These are phyloP conservation scores for Chenopodium berlandieri DNA, from an alignment of 148 eudicot genomes.

Conservation along the genomic window DNA sequence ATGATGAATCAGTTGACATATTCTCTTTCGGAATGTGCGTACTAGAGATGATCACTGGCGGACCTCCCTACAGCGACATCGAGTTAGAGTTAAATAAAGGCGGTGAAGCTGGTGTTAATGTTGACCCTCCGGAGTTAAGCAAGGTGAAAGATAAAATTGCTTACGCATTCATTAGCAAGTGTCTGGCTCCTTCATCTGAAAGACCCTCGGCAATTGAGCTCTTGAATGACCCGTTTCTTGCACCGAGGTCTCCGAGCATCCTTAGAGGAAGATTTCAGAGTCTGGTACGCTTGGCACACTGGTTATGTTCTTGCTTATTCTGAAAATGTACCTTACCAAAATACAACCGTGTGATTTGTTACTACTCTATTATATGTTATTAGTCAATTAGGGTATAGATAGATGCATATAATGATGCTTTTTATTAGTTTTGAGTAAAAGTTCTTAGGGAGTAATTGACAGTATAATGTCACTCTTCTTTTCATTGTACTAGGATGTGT, in stretches of 20 bases:
- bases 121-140: slow-evolving; percentile 46
- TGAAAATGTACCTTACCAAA: too few relatives aligned
- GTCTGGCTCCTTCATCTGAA: slow-evolving; percentile 50
- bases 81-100: slow-evolving; percentile 8
- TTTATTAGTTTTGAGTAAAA: too few relatives aligned
- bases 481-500: too few relatives aligned
- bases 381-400: too few relatives aligned
- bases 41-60: slow-evolving; percentile 28
- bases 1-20: too few relatives aligned
- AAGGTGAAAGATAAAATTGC: slow-evolving; percentile 51
- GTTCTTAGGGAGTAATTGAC: too few relatives aligned
- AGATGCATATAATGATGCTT: too few relatives aligned
- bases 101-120: slow-evolving; percentile 25
- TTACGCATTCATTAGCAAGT: slow-evolving; percentile 57
- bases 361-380: too few relatives aligned
- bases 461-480: too few relatives aligned
- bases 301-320: too few relatives aligned
- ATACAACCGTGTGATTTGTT: too few relatives aligned
- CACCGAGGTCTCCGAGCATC: neutral
- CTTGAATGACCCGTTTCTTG: slow-evolving; percentile 54
- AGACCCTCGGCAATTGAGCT: slow-evolving; percentile 55
- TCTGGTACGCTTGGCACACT: too few relatives aligned
- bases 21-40: neutral
- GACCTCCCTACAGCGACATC: slow-evolving; percentile 23
- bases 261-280: neutral